Base-by-base conservation (phyloP, 2,329 filamentous ascomycete species). In the Gaeumannomyces sp. region DNA sequence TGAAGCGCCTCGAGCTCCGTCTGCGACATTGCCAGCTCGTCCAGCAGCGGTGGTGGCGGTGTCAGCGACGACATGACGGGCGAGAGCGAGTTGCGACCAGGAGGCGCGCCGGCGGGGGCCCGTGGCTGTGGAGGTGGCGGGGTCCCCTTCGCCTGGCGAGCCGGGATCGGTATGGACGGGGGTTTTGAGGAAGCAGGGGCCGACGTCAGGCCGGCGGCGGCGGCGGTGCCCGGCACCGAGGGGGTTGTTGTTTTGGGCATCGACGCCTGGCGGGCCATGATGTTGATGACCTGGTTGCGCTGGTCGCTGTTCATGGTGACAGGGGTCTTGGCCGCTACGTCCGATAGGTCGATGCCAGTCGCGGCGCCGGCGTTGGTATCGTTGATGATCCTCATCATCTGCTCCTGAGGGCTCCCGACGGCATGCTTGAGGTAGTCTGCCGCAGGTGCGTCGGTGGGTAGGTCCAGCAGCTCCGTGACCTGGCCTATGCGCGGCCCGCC, bases 1-100 rank as follows among this genome's bases (percentile, higher is more conserved):
- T 91, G 86, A 2, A 98, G 81, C 35, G 90, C 84, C 63, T 95
- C 91, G 33, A 97, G 84, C 67, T 96, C 90, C 19, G 89, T 81
- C 67, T 89, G 84, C 5, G 89, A 93, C 66, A 85, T 85, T 60
- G 82, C 85, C 67, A 95, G 84, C 56, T 88, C 83, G 62, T 85
- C 81, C 27, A 92, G 78, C 19, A 74, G 74, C 0, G 84, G 83
- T 1, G 83, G 81, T 4, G 77, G 76, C 1, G 75, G 74, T 25
- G 45, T 53, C 68, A 81, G 75, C 8, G 79, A 77, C 8, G 77
- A 75, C 66, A 86, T 76, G 64, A 80, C 78, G 0, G 84, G 81
- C 1, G 84, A 83, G 73, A 67, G 73, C 62, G 67, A 65, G 27
- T 58, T 63, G 29, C 25, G 11, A 13, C 19, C 31, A 45, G 57